Conservation (phyloP, 352 stramenopile species). For the Phytophthora melonis region DNA sequence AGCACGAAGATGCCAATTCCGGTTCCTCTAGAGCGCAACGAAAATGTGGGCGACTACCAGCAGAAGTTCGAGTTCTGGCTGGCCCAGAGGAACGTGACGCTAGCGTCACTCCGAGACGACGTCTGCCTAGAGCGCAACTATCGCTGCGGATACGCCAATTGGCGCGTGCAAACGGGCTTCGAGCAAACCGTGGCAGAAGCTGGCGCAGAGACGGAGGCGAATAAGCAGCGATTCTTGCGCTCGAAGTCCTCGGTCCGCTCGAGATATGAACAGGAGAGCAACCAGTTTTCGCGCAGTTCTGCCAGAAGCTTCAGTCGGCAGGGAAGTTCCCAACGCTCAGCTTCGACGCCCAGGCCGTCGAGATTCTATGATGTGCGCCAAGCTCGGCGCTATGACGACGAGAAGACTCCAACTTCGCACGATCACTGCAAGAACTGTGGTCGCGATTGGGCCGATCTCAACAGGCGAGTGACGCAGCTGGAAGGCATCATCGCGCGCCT, state of each 20-base stretch:
- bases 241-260: conserved; percentile 4
- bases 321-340: not conserved
- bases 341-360: not conserved
- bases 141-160: conserved; percentile 29
- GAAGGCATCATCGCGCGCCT: conserved; percentile 28
- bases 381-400: not conserved
- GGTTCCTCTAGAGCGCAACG: conserved; percentile 16
- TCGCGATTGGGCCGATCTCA: conserved; percentile 25
- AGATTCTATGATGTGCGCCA: conserved; percentile 18
- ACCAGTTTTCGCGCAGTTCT: not conserved
- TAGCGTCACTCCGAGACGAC: conserved; percentile 19
- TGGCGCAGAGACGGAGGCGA: not conserved
- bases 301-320: not conserved
- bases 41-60: conserved; percentile 28
- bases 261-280: not conserved
- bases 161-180: conserved; percentile 22
- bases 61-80: conserved; percentile 44
- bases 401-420: not conserved
- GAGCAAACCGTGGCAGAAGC: not conserved
- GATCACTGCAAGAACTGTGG: conserved; percentile 23
- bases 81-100: conserved; percentile 23
- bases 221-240: not conserved
- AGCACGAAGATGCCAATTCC: conserved; percentile 18
- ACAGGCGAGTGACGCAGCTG: conserved; percentile 21
- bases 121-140: conserved; percentile 24